A percentile compares a stretch with the other conserved stretches of the same genome.
phyloP scores from a whole-genome alignment of 176 grass and related monocot genomes.

The Carex cristatella region DNA sequence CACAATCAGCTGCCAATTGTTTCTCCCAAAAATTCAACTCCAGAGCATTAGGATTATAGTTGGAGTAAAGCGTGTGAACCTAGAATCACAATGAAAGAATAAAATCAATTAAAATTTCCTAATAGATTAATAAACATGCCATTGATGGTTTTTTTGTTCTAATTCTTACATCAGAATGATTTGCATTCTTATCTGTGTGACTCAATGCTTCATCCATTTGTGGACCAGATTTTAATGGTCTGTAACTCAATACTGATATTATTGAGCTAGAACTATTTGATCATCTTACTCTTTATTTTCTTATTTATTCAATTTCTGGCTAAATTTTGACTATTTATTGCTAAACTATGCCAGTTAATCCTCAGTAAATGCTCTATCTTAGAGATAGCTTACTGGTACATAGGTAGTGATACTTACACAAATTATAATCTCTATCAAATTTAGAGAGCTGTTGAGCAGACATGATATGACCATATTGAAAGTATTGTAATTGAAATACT shows the following conservation, averaged over 20 bases:
- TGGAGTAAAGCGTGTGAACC: not conserved
- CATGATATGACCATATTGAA: slow-evolving; percentile 23
- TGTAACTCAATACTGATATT: not conserved
- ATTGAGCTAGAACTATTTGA: not conserved
- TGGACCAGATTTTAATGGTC: not conserved
- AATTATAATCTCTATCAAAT: too few relatives aligned
- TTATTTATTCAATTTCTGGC: not conserved
- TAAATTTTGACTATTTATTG: not conserved
- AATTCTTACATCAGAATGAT: not conserved
- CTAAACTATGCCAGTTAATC: not conserved
- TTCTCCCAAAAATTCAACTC: not conserved
- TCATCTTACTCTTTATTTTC: not conserved
- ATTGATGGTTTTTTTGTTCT: not conserved
- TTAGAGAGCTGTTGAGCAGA: slow-evolving; percentile 31
- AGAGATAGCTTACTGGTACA: too few relatives aligned
- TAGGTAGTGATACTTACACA: too few relatives aligned
- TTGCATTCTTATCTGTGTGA: not conserved
- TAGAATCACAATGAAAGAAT: not conserved
- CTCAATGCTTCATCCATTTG: not conserved
- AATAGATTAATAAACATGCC: not conserved
- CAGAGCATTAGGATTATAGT: not conserved
- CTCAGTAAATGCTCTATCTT: too few relatives aligned
- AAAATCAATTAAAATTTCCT: not conserved
- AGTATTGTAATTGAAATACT: too few relatives aligned
- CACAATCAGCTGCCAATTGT: not conserved